These are phyloP conservation scores for Flagelloscypha sp. DNA, from an alignment of 768 basidiomycete genomes.

Conservation along the genomic window DNA sequence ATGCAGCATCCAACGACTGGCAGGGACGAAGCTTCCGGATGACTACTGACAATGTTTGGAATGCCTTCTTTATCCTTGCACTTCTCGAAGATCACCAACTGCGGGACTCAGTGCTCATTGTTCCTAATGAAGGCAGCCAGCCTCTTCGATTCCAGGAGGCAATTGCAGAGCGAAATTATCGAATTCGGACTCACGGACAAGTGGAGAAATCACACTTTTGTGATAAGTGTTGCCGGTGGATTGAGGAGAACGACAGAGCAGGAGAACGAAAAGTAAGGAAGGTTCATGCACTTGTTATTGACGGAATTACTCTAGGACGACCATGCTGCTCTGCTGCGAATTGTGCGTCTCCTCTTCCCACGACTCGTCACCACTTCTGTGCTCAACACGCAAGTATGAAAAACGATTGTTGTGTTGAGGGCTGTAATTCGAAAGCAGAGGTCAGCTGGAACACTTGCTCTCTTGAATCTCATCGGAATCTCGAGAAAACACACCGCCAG, in stretches of 20 bases:
- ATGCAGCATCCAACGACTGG: constrained; percentile 9
- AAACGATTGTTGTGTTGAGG: constrained; percentile 4
- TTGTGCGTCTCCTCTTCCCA: constrained; percentile 8
- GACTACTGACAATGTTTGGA: constrained; percentile 15
- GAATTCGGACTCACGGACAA: constrained; percentile 17
- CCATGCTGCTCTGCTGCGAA: constrained; percentile 10
- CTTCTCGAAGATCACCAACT: constrained; percentile 16
- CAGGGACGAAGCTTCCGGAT: constrained; percentile 9
- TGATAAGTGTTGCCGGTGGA: constrained; percentile 17
- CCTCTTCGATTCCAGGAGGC: constrained; percentile 15
- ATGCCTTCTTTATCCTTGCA: constrained; percentile 15
- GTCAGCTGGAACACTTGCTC: constrained; percentile 2
- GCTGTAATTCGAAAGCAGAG: constrained; percentile 2
- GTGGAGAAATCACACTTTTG: constrained; percentile 21
- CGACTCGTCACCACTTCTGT: constrained; percentile 10
- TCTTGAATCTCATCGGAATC: constrained; percentile 4
- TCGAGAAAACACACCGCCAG: constrained; percentile 6
- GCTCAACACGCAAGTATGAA: constrained; percentile 3
- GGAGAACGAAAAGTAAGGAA: constrained; percentile 5
- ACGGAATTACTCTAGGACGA: constrained; percentile 15
- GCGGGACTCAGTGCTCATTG: constrained; percentile 6
- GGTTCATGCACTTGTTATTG: constrained; percentile 13
- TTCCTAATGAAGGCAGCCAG: constrained; percentile 17
- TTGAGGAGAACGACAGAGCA: constrained; percentile 6
- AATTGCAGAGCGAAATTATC: constrained; percentile 17